Conservation (phyloP, 2,329 filamentous ascomycete species). For the Diaporthe destruens region DNA sequence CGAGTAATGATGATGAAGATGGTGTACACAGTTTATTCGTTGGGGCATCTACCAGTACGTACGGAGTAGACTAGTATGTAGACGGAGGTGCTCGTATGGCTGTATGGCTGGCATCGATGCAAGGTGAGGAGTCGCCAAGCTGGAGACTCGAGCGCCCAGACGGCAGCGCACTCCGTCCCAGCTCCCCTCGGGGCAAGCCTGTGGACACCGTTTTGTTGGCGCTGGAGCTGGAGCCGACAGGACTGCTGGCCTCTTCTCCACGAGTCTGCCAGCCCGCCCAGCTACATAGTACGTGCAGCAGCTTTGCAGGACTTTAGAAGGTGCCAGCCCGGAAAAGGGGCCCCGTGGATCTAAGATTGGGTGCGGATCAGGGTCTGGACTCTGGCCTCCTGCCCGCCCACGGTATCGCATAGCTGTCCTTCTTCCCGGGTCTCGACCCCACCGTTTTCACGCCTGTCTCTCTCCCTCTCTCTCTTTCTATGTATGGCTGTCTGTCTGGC, state of each 20-base stretch:
- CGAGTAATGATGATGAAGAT: neutral
- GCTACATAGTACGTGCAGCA: conserved; percentile 18
- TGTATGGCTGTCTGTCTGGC: too few species aligned
- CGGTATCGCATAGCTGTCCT: conserved; percentile 8
- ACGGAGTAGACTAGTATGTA: neutral
- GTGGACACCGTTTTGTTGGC: conserved; percentile 4
- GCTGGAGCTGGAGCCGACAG: neutral
- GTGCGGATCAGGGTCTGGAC: conserved; percentile 39
- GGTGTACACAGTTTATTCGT: conserved; percentile 4
- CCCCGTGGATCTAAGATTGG: conserved; percentile 38
- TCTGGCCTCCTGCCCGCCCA: conserved; percentile 1
- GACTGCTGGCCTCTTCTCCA: neutral
- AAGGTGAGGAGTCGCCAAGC: conserved; percentile 16
- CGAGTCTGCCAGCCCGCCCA: too few species aligned
- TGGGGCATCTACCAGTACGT: too few species aligned
- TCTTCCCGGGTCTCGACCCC: conserved; percentile 36
- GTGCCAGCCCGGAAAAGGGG: conserved; percentile 31
- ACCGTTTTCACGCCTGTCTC: conserved; percentile 38
- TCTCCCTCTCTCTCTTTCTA: too few species aligned
- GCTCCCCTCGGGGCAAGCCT: neutral
- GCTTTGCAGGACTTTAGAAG: neutral
- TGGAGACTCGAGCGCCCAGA: conserved; percentile 16
- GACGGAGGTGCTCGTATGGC: neutral
- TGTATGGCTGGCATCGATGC: conserved; percentile 7
- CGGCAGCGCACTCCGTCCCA: conserved; percentile 18